Base-by-base conservation (phyloP, 352 stramenopile species). In the Elongisporangium undulatum region DNA sequence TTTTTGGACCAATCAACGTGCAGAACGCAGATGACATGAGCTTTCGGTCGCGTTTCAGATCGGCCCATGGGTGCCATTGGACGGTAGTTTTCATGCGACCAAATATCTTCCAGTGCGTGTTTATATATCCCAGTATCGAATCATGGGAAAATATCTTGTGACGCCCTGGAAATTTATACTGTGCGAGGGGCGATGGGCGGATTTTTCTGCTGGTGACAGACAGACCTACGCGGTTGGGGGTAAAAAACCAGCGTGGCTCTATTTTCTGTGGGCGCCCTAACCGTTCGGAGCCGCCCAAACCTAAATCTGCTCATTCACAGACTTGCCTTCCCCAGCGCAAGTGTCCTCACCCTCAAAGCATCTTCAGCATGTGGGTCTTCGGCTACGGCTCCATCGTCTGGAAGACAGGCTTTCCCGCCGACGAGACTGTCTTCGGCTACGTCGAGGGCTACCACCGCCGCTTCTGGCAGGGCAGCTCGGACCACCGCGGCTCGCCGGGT, bases 381-480 rank as follows among this genome's bases (percentile, higher is more conserved):
- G 82, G 82, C 65, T 92, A 90, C 71, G 79, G 79, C n/a, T 90
- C 79, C 24, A 89, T 90, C 54, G 77, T 90, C 53, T 92, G 81
- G 78, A 90, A 90, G 73, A 90, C 77, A 1, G 79, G 77, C 16
- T 89, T 88, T 66, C 78, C 75, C 0, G 79, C 79, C 3, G 75
- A 89, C 34, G 75, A 87, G 53, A 87, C 75, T 38, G 61, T 82
- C 29, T 89, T 88, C 59, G 77, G 79, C 57, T 93, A 88, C 71
- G 85, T 95, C 17, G 69, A 91, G 26, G 89, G 89, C 63, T 96
- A 75, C 72, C 82, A 92, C 63, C 83, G 89, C 21, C 85, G 89
- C 57, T 96, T 96, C 71, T 96, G 87, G 87, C 89, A 96, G 63
- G 86, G 89, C 58, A 94, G 82, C 48, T 83, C 89, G 0, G 85